Percentiles rank a stretch among this genome's conserved stretches.
Conservation (phyloP, 371 early-diverging fungal species). For the Mucor saturninus region DNA sequence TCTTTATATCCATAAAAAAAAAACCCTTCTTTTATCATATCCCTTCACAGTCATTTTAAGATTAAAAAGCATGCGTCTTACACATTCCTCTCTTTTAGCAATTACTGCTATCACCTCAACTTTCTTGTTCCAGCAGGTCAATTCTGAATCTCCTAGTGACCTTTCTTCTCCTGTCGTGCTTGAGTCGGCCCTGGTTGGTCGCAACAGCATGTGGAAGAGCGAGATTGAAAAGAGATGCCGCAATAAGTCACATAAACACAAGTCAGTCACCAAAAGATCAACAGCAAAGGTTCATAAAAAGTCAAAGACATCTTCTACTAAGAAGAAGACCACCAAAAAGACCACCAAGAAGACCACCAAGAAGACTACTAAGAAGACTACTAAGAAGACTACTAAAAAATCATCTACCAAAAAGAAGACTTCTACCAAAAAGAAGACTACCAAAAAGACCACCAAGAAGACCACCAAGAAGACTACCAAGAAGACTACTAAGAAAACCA, state of each 20-base stretch:
- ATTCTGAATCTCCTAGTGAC: slow-evolving; percentile 7
- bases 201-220: not conserved
- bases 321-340: slow-evolving; percentile 23
- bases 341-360: slow-evolving; percentile 19
- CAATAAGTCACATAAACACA: slow-evolving; percentile 18
- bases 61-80: slow-evolving; percentile 24
- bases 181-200: slow-evolving; percentile 16
- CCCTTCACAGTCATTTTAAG: slow-evolving; percentile 8
- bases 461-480: slow-evolving; percentile 16
- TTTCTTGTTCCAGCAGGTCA: slow-evolving; percentile 15
- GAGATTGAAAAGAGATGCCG: slow-evolving; percentile 23
- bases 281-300: slow-evolving; percentile 7
- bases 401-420: slow-evolving; percentile 18
- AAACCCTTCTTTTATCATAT: not conserved
- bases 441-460: slow-evolving; percentile 2
- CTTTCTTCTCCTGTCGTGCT: slow-evolving; percentile 7
- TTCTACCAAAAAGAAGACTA: slow-evolving; percentile 22
- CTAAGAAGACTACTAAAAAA: slow-evolving; percentile 20
- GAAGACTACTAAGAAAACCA: slow-evolving; percentile 22
- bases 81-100: slow-evolving; percentile 35
- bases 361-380: slow-evolving; percentile 19
- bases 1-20: slow-evolving; percentile 7
- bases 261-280: not conserved
- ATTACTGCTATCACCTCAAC: slow-evolving; percentile 25
- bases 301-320: slow-evolving; percentile 7